Evolutionary conservation across 2,329 filamentous ascomycete genomes (phyloP), one percentile per base, ranked within the genome.

Genomic region (Pestalotiopsis sp.): DNA sequence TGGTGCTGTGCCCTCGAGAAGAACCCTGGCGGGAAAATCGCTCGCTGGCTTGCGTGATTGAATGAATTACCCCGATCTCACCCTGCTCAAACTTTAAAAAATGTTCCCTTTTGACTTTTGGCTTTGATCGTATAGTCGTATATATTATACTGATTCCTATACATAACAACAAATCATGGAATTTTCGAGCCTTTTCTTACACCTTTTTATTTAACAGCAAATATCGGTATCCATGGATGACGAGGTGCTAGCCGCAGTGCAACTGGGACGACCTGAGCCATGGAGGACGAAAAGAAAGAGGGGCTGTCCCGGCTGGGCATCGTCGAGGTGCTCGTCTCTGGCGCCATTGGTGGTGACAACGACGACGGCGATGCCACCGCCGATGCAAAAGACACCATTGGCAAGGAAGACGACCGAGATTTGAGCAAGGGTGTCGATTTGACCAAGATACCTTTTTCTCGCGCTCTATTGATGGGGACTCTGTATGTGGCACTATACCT

Each of bases 231-330:
- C 23, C 38, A 64, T 64, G 61, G 61, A 64, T 64, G 20, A 23
- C 13, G 41, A 45, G 61, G 12, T 20, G 61, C 38, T 45, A 39
- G 57, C 23, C 57, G 39, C 5, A 14, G 14, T 39, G 12, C 20
- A 31, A 4, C n/a, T 23, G 61, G 61, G 39, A 64, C 36, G 38
- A 45, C 61, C 38, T 25, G n/a, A 23, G 20, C n/a, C 38, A 64
- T 64, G 61, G 61, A 45, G n/a, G 60, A 17, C 38, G 61, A 64
- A 52, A 64, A 49, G 41, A 64, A 64, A n/a, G 61, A 64, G 61
- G 61, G 61, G 39, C 27, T 64, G 39, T n/a, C 39, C 25, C 38
- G 61, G 61, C 39, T 64, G 61, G 61, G 61, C 20, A 64, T 64
- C 38, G 6, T 52, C 61, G 36, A 45, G n/a, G 20, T 49, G 14